Evolutionary conservation across 2,329 filamentous ascomycete genomes (phyloP).

Genomic region (Pseudofabraea citricarpa): DNA sequence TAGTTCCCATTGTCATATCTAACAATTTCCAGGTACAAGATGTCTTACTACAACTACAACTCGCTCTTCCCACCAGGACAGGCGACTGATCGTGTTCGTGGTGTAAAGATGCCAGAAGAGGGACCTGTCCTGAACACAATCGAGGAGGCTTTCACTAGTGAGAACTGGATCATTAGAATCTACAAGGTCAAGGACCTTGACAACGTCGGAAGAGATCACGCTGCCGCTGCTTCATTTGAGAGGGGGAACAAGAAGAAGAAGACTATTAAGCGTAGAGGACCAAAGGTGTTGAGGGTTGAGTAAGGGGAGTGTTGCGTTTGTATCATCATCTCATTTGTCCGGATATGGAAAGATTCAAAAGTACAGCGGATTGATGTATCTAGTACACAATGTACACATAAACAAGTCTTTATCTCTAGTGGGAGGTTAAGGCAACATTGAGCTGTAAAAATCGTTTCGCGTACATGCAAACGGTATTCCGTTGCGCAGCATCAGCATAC

Average conservation of each 20-base stretch:
- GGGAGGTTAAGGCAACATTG: slow-evolving; percentile 3
- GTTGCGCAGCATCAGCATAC: neutral
- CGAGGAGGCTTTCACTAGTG: slow-evolving; percentile 96
- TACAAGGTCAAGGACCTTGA: slow-evolving; percentile 99
- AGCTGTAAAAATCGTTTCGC: neutral
- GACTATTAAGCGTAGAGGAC: slow-evolving; percentile 64
- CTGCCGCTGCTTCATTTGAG: slow-evolving; percentile 63
- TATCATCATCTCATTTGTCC: slow-evolving; percentile 23
- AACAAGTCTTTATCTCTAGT: slow-evolving; percentile 15
- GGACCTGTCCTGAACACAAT: slow-evolving; percentile 82
- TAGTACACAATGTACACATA: slow-evolving; percentile 24
- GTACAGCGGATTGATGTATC: slow-evolving; percentile 16
- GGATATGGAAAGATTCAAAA: slow-evolving; percentile 14
- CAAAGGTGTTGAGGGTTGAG: slow-evolving; percentile 67
- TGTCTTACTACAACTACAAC: slow-evolving; percentile 99
- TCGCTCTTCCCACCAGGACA: slow-evolving; percentile 87
- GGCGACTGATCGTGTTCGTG: slow-evolving; percentile 84
- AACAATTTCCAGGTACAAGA: slow-evolving; percentile 78
- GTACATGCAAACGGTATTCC: neutral
- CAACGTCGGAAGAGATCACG: slow-evolving; percentile 88
- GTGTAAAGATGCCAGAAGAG: slow-evolving; percentile 72
- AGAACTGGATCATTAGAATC: slow-evolving; percentile 99
- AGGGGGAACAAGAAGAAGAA: slow-evolving; percentile 83
- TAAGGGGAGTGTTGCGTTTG: slow-evolving; percentile 39
- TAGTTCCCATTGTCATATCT: slow-evolving; percentile 10